These are phyloP conservation scores for Komagataella populi DNA, from an alignment of 805 yeast species.

Conservation along the genomic window DNA sequence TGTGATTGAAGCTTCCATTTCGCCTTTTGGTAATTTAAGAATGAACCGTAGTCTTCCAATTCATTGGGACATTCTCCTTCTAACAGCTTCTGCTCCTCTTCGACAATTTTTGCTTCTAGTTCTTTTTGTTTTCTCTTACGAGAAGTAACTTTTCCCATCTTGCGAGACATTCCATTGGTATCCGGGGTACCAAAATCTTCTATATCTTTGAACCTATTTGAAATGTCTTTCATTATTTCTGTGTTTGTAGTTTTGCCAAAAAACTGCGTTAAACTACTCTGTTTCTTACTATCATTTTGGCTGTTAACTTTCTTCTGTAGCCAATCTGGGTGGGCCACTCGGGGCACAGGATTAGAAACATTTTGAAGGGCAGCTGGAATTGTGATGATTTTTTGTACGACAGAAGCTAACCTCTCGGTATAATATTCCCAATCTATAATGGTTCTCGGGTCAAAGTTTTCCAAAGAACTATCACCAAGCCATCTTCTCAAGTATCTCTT, in stretches of 20 bases:
- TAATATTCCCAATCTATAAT: slow-evolving; percentile 93
- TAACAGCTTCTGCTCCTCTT: slow-evolving; percentile 30
- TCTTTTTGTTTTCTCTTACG: slow-evolving; percentile 25
- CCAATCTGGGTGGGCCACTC: slow-evolving; percentile 95
- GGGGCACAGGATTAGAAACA: slow-evolving; percentile 82
- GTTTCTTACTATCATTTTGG: slow-evolving; percentile 58
- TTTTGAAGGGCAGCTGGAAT: slow-evolving; percentile 95
- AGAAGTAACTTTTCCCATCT: slow-evolving; percentile 31
- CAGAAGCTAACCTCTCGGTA: slow-evolving; percentile 80
- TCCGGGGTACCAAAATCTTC: slow-evolving; percentile 49
- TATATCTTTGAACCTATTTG: slow-evolving; percentile 42
- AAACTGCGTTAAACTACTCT: slow-evolving; percentile 46
- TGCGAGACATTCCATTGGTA: slow-evolving; percentile 15
- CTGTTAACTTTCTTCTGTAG: slow-evolving; percentile 46
- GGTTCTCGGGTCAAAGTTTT: slow-evolving; percentile 73
- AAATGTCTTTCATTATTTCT: slow-evolving; percentile 19
- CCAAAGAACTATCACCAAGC: slow-evolving; percentile 68
- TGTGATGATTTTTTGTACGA: slow-evolving; percentile 85
- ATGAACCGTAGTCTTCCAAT: slow-evolving; percentile 50
- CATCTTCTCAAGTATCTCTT: slow-evolving; percentile 69
- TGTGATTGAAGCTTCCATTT: slow-evolving; percentile 77
- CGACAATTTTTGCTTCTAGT: slow-evolving; percentile 16
- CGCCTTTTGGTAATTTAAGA: slow-evolving; percentile 65
- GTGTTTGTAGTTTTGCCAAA: slow-evolving; percentile 31
- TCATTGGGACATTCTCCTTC: slow-evolving; percentile 52